phyloP scores from a whole-genome alignment of 1,284 basidiomycete species.

The Binderoboletus segoi region DNA sequence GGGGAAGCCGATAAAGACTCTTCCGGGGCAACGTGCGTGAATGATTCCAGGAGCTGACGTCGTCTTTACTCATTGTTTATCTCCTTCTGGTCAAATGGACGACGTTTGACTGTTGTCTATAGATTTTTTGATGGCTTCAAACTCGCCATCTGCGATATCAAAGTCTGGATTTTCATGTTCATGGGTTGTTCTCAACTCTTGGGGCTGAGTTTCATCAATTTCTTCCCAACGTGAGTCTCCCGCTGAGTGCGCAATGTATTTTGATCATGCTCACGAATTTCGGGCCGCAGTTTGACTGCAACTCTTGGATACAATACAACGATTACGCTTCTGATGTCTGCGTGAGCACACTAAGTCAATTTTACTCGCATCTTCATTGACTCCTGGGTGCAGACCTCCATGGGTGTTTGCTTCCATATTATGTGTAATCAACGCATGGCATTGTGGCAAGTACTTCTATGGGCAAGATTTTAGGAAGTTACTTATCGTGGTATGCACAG shows the following conservation, averaged over 20 bases:
- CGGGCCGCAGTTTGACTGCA: constrained; percentile 53
- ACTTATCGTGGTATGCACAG: constrained; percentile 30
- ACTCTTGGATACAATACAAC: constrained; percentile 69
- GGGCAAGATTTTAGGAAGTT: constrained; percentile 1
- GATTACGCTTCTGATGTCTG: constrained; percentile 60
- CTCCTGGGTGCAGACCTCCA: constrained; percentile 50
- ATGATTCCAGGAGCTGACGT: not conserved
- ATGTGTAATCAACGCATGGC: constrained; percentile 63
- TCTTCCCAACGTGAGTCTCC: constrained; percentile 65
- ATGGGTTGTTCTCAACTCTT: constrained; percentile 55
- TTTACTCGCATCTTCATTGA: not conserved
- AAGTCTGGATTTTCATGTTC: constrained; percentile 61
- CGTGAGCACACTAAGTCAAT: constrained; percentile 45
- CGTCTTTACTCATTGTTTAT: not conserved
- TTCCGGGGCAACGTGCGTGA: constrained; percentile 48
- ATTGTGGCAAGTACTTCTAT: constrained; percentile 51
- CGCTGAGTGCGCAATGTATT: not conserved
- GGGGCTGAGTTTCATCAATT: constrained; percentile 72
- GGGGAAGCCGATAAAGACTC: constrained; percentile 69
- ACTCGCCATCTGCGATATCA: constrained; percentile 63
- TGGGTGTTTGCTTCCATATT: constrained; percentile 60
- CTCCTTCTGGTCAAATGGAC: not conserved
- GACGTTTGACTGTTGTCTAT: not conserved
- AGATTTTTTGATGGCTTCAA: constrained; percentile 57
- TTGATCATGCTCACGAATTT: not conserved